phyloP scores from a whole-genome alignment of 1,284 basidiomycete species.

The Sanguinoderma infundibulare region DNA sequence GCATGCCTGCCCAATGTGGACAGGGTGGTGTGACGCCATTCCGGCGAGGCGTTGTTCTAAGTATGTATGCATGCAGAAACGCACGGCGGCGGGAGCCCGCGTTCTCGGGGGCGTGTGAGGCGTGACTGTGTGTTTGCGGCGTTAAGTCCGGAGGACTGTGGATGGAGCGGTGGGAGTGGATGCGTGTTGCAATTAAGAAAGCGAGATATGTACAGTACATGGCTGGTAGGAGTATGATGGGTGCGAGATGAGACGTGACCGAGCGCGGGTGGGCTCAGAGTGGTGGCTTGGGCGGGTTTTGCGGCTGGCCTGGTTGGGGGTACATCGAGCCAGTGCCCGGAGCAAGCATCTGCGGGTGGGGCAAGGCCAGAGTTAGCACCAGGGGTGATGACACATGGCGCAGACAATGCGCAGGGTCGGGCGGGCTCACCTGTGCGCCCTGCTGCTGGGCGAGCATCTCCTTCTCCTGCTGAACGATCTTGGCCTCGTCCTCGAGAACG shows the following conservation, averaged over 20 bases:
- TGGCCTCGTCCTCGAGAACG: slow-evolving; percentile 94
- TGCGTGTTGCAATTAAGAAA: slow-evolving; percentile 26
- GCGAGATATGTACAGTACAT: slow-evolving; percentile 29
- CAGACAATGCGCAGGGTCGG: not conserved
- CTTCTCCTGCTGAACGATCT: slow-evolving; percentile 93
- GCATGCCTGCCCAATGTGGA: slow-evolving; percentile 6
- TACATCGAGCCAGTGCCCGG: slow-evolving; percentile 55
- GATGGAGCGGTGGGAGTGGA: slow-evolving; percentile 19
- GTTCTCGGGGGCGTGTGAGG: slow-evolving; percentile 4
- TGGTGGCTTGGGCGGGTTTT: slow-evolving; percentile 41
- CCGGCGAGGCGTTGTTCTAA: not conserved
- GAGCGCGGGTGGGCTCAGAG: not conserved
- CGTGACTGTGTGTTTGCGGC: slow-evolving; percentile 10
- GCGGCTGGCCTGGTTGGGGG: slow-evolving; percentile 46
- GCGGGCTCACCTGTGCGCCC: slow-evolving; percentile 65
- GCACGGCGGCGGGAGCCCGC: slow-evolving; percentile 4
- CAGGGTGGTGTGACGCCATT: not conserved
- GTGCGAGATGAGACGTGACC: not conserved
- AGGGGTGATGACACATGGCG: not conserved
- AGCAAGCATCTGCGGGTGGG: slow-evolving; percentile 62
- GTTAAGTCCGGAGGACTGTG: not conserved
- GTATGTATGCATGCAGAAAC: not conserved
- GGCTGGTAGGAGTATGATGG: slow-evolving; percentile 17
- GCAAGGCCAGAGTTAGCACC: too few species aligned
- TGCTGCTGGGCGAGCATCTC: slow-evolving; percentile 94